Evolutionary conservation across 2,329 filamentous ascomycete species (phyloP).

Genomic region (Aspergillus brasiliensis): DNA sequence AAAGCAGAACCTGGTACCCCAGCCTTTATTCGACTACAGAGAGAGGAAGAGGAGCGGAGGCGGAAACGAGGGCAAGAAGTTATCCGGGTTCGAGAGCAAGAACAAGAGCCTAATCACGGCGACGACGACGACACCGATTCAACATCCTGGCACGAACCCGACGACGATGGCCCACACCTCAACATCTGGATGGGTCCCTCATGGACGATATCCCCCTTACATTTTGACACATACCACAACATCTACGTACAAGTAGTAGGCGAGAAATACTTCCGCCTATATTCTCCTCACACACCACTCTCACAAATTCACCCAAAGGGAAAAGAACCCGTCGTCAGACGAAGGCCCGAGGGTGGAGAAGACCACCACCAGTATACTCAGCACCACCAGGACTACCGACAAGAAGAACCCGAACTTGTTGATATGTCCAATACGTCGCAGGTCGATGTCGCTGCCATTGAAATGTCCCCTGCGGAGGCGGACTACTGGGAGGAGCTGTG

Average conservation of each 20-base stretch:
- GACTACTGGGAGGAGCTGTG: constrained; percentile 50
- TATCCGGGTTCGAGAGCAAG: background rate
- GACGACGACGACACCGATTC: constrained; percentile 8
- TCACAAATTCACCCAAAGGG: constrained; percentile 45
- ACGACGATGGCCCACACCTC: constrained; percentile 61
- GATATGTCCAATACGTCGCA: constrained; percentile 91
- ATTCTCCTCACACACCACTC: constrained; percentile 65
- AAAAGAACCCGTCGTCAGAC: constrained; percentile 39
- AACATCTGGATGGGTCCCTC: constrained; percentile 94
- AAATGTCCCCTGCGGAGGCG: constrained; percentile 53
- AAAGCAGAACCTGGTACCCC: constrained; percentile 53
- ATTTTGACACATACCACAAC: constrained; percentile 94
- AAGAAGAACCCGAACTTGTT: constrained; percentile 48
- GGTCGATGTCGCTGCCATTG: constrained; percentile 72
- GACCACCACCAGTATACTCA: background rate
- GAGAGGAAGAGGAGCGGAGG: constrained; percentile 19
- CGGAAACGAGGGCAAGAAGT: background rate
- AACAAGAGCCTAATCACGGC: background rate
- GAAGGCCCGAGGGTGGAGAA: constrained; percentile 8
- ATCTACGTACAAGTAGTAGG: constrained; percentile 88
- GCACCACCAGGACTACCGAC: constrained; percentile 1
- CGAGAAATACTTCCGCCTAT: constrained; percentile 87
- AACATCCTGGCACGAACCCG: constrained; percentile 13
- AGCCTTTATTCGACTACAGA: constrained; percentile 42
- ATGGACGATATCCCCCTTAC: constrained; percentile 85